Evolutionary conservation across 2,329 filamentous ascomycete genomes (phyloP), one percentile per base, ranked within the genome.

Genomic region (Xylaria hypoxylon): DNA sequence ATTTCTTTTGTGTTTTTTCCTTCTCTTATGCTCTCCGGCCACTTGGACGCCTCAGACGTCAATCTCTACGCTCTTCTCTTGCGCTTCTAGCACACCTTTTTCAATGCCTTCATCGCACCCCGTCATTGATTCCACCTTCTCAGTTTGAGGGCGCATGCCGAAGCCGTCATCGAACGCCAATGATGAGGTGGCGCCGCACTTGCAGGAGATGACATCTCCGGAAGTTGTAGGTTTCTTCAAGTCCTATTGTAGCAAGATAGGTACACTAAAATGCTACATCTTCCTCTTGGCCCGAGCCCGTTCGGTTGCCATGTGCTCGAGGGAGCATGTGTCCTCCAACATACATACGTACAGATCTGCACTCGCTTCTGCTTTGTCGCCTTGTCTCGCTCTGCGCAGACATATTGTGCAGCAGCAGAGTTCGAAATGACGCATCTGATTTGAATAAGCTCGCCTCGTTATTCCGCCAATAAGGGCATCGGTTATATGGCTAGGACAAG

Each of bases 101-200:
- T 35, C 19, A 19, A 31, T 31, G 22, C 22, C 38, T 50, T 22
- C 22, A 28, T 33, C 33, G 8, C 22, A 13, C 28, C 28, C 1
- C 5, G 24, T 15, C 26, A 26, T 38, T 50, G 33, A 52, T 33
- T 51, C 19, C 40, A 56, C 19, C 13, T 42, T 48, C 26, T 42
- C 13, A 8, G 44, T 48, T 8, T 31, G 2, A 33, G 33, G 35
- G 10, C 19, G 24, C 6, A 66, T 35, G 33, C 26, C 48, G 28
- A 31, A 47, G 26, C 42, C 50, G 56, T n/a, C 42, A 59, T 59
- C 55, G 26, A 66, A 33, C 28, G 47, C 47, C 53, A 28, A 56
- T 67, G 64, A 55, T 60, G 55, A 55, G 47, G 55, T 67, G 60
- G 64, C 64, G 60, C 64, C 56, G 60, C 35, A 28, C 56, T 52